phyloP scores from a whole-genome alignment of 371 early-diverging fungal species.

The Synchytrium microbalum region DNA sequence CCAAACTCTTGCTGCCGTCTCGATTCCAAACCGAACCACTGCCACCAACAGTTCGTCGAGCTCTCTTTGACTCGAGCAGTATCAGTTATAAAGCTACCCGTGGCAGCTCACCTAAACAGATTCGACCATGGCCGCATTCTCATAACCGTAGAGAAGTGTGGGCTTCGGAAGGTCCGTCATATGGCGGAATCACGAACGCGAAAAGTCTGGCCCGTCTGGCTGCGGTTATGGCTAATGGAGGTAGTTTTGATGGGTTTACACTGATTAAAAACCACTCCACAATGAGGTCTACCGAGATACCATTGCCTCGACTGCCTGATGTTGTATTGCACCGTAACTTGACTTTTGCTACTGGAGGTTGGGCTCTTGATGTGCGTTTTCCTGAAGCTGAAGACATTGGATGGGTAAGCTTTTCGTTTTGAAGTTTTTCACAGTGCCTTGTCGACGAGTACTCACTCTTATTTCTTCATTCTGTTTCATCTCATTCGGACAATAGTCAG shows the following conservation, averaged over 20 bases:
- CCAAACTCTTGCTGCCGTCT: constrained; percentile 35
- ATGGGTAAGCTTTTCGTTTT: too few species aligned
- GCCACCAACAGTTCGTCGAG: constrained; percentile 16
- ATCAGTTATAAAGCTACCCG: constrained; percentile 16
- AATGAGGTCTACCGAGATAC: not conserved
- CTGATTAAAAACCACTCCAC: not conserved
- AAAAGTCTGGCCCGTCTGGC: constrained; percentile 6
- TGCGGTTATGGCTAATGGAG: not conserved
- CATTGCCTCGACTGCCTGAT: not conserved
- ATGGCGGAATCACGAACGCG: constrained; percentile 42
- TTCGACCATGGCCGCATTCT: constrained; percentile 14
- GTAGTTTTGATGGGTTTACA: not conserved
- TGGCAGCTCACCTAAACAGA: not conserved
- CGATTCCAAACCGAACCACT: constrained; percentile 19
- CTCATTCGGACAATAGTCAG: too few species aligned
- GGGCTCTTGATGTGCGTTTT: not conserved
- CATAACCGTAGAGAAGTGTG: too few species aligned
- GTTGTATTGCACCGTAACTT: not conserved
- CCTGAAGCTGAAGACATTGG: not conserved
- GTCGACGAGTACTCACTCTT: too few species aligned
- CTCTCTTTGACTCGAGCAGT: constrained; percentile 19
- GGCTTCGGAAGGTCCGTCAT: constrained; percentile 20
- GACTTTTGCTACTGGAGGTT: not conserved
- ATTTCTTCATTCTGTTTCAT: too few species aligned
- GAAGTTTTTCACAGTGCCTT: too few species aligned